These are phyloP conservation scores for Penstemon barbatus DNA, from an alignment of 257 asterid species.

Conservation along the genomic window DNA sequence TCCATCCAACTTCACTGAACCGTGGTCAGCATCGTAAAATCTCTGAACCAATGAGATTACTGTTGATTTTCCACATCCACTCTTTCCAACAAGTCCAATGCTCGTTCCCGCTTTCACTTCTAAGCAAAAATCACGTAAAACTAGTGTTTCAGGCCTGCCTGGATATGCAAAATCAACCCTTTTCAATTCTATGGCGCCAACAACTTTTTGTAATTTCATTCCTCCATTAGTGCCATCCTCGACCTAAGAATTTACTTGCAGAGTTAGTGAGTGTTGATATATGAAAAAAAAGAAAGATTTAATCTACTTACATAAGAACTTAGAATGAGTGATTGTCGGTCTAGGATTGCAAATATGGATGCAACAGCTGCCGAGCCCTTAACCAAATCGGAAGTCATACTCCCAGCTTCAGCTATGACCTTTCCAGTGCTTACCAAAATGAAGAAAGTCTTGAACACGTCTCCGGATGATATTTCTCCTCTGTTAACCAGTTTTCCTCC, in stretches of 20 bases:
- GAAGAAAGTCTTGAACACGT: constrained; percentile 76
- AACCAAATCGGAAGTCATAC: constrained; percentile 90
- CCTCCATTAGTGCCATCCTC: constrained; percentile 33
- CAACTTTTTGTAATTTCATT: constrained; percentile 45
- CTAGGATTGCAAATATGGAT: constrained; percentile 68
- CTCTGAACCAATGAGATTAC: constrained; percentile 70
- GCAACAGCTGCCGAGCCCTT: constrained; percentile 81
- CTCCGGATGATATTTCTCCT: constrained; percentile 77
- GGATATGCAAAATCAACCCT: constrained; percentile 72
- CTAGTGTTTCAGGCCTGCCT: constrained; percentile 47
- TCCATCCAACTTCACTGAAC: constrained; percentile 61
- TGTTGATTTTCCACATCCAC: constrained; percentile 89
- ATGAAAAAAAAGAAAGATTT: neutral
- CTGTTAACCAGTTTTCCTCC: constrained; percentile 66
- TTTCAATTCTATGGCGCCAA: constrained; percentile 61
- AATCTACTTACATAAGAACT: constrained; percentile 46
- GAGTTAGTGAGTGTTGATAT: too few relatives aligned
- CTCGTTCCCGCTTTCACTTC: constrained; percentile 73
- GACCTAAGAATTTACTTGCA: constrained; percentile 29
- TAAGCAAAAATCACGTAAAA: constrained; percentile 55
- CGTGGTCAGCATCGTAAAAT: constrained; percentile 63
- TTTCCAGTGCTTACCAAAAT: constrained; percentile 77
- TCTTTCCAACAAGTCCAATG: constrained; percentile 74
- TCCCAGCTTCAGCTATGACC: constrained; percentile 90
- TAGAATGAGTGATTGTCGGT: constrained; percentile 57